Conservation (phyloP, 129 eudicot species). For the Pittosporum tobira region DNA sequence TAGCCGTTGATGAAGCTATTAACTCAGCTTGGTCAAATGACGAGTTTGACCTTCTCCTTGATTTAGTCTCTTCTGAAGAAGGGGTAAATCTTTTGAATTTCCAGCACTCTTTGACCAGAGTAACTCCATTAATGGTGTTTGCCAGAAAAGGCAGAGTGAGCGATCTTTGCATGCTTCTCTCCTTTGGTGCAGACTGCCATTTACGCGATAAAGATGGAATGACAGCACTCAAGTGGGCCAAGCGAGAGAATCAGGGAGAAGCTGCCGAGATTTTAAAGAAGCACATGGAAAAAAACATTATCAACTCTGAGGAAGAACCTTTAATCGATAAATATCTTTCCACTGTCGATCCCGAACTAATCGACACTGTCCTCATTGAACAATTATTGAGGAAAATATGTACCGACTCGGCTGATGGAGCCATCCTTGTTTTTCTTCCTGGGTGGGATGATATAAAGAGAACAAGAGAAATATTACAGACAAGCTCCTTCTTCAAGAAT, state of each 20-base stretch:
- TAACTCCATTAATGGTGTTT: constrained; percentile 90
- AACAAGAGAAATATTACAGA: constrained; percentile 51
- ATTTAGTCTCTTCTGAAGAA: constrained; percentile 47
- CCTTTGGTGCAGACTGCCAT: constrained; percentile 69
- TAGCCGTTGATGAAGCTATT: constrained; percentile 78
- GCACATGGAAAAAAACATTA: constrained; percentile 27
- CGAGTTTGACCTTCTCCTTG: constrained; percentile 66
- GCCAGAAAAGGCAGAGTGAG: constrained; percentile 73
- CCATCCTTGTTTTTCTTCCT: constrained; percentile 81
- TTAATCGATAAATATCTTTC: constrained; percentile 65
- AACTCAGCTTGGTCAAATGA: constrained; percentile 57
- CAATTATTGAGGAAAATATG: constrained; percentile 70
- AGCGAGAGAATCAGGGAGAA: constrained; percentile 56
- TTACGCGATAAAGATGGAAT: constrained; percentile 53
- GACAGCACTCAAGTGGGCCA: constrained; percentile 79
- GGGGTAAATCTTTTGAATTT: constrained; percentile 37
- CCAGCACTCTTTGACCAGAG: constrained; percentile 68
- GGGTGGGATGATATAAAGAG: constrained; percentile 97
- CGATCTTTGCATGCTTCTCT: constrained; percentile 79
- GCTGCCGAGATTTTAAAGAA: constrained; percentile 51
- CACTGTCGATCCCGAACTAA: constrained; percentile 47
- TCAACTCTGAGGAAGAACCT: constrained; percentile 42
- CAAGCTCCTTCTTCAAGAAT: constrained; percentile 48
- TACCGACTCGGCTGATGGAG: constrained; percentile 64
- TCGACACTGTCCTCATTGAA: constrained; percentile 76